Evolutionary conservation across 129 eudicot genomes (phyloP), one percentile per base, ranked within the genome.

Genomic region (Dittrichia graveolens): DNA sequence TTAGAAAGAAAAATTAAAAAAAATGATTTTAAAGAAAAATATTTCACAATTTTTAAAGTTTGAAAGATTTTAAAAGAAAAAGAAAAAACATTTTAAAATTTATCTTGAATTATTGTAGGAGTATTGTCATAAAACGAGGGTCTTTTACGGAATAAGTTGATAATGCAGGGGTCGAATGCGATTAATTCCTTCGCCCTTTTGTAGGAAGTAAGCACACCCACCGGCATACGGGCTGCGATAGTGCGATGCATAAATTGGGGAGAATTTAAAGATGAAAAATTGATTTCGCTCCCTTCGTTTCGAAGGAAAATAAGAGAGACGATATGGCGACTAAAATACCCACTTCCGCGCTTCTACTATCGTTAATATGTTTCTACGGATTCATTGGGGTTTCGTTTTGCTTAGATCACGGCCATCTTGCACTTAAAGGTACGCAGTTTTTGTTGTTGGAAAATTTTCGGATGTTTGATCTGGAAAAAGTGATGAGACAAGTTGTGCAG

Each of bases 211-310:
- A 19, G 35, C 35, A 14, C 58, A 45, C 63, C 48, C 46, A 44
- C 56, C 3, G 45, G 9, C 18, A 5, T 18, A 12, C 59, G 31
- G 31, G 31, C 31, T 24, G 31, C 31, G 31, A 24, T 24, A 24
- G 60, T 5, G 38, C 18, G 69, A 73, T 73, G 69, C 69, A 60
- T 73, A 73, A 73, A 73, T 73, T 61, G 37, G 61, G 77, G 69
- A 10, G 67, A 61, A 35, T 61, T 72, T 37, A 72, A 72, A 59
- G 59, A 61, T 72, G 37, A 72, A 72, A 59, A 47, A 61, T 7
- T 34, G 16, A 53, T 13, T 61, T 46, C 58, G 76, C 67, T 58
- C 65, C 66, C 37, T 72, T 58, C 53, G 37, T 72, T 9, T 35
- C 58, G 58, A 43, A 72, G 47, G 48, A 41, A 73, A 61, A 73